Evolutionary conservation across 192 early-diverging fungal species (phyloP), one percentile per base, ranked within the genome.

Genomic region (Rhizophlyctis rosea): DNA sequence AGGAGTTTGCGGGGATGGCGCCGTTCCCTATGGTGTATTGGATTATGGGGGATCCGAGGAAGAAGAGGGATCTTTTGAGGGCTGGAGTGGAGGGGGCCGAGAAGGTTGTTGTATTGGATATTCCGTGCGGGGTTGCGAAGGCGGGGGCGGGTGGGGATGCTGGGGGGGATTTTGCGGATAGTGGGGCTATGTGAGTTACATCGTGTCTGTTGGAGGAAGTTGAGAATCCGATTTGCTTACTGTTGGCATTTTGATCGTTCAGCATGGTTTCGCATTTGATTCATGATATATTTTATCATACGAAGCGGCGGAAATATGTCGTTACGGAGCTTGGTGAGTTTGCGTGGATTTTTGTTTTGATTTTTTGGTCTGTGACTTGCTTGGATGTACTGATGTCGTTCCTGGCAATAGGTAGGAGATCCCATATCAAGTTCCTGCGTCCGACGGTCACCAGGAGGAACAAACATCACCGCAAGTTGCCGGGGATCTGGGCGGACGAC

Each of bases 251-350:
- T 44, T 44, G 9, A 44, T 13, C 39, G 7, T 44, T 34, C 32
- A 81, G 79, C 34, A 88, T 88, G 86, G 71, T 81, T n/a, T 79
- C 79, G 25, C 82, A 88, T 69, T 62, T 88, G 28, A 76, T 85
- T 30, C 64, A 85, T 54, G 64, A 77, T 31, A 73, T 86, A 25
- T 64, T 81, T 3, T 62, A 71, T 28, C 57, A 77, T 14, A 50
- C 58, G 28, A 65, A 52, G 59, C 61, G 34, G 36, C 47, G 50
- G 14, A 74, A 69, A 56, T 58, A 21, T 32, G 65, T 65, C 28
- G 53, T 64, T 21, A 24, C 72, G 14, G 72, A 68, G 55, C 48
- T 72, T 57, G 51, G 57, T 59, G 27, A 47, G 39, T 59, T 16
- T n/a, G n/a, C n/a, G n/a, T n/a, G n/a, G n/a, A n/a, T n/a, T n/a